Base-by-base conservation (phyloP, 768 basidiomycete species). In the Amanita polypyramis region DNA sequence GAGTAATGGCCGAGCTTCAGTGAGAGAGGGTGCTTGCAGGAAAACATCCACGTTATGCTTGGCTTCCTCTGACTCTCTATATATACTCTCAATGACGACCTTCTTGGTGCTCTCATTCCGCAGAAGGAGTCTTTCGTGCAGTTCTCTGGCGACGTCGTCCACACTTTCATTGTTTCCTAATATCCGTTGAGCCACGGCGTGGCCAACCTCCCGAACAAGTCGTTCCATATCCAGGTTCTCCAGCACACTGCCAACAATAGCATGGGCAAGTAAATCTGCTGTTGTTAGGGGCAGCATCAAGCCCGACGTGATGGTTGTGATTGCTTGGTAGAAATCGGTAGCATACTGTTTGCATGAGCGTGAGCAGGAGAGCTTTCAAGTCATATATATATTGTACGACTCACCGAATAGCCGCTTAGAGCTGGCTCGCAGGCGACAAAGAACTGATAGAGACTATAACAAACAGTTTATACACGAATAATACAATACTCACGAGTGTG, bases 351-450 rank as follows among this genome's bases (percentile, higher is more conserved):
- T 17, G 14, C 19, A 36, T 49, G 25, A 43, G 23, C 49, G 38
- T 25, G 46, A 37, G 35, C 20, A 2, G n/a, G n/a, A n/a, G n/a
- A n/a, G 17, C n/a, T 37, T 23, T 34, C 32, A 30, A 17, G 14
- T 25, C 45, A 21, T 14, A 21, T 14, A 42, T 55, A 55, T 36
- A 33, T 51, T 49, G 51, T 37, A 54, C 25, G 33, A 27, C 49
- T 23, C 83, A 90, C 88, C 49, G 85, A 86, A 60, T 95, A 95
- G 37, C 91, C 90, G 54, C 89, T 92, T 51, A 95, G 72, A 4
- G 91, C 93, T 49, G 95, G 94, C 65, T 98, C 95, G 67, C 95
- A 98, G 23, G 95, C 95, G n/a, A 98, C 95, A 62, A 96, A 93
- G 69, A 97, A 97, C 92, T 96, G 62, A 34, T 49, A 33, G 44